Percentiles rank a stretch among this genome's conserved stretches.
phyloP scores from a whole-genome alignment of 2,329 filamentous ascomycete genomes.

The Scolecobasidium constrictum region DNA sequence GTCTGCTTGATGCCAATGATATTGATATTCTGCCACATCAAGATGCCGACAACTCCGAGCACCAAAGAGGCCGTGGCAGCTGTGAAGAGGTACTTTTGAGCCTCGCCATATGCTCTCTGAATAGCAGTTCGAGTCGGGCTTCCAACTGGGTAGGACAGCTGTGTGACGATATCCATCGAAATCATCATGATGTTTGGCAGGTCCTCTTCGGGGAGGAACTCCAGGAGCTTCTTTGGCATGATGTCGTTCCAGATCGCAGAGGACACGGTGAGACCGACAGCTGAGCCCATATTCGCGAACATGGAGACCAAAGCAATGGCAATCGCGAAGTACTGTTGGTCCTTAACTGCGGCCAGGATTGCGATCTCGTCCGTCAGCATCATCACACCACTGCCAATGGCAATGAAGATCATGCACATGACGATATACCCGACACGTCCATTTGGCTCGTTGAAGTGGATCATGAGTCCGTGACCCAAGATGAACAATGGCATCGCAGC shows the following conservation, averaged over 20 bases:
- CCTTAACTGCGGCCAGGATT: conserved; percentile 18
- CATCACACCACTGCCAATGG: conserved; percentile 1
- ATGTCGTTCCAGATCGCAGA: conserved; percentile 22
- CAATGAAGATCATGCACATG: conserved; percentile 21
- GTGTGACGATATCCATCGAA: conserved; percentile 7
- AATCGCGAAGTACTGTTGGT: conserved; percentile 22
- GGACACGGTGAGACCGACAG: conserved; percentile 19
- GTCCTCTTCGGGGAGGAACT: not conserved
- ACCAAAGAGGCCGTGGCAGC: conserved; percentile 6
- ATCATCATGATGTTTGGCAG: not conserved
- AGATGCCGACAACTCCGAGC: not conserved
- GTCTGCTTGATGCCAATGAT: conserved; percentile 9
- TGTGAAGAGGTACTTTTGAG: conserved; percentile 9
- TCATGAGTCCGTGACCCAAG: conserved; percentile 21
- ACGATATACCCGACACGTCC: conserved; percentile 21
- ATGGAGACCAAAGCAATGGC: conserved; percentile 19
- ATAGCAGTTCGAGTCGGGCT: conserved; percentile 1
- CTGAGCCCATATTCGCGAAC: conserved; percentile 18
- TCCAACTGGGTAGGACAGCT: conserved; percentile 8
- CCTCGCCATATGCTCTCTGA: conserved; percentile 6
- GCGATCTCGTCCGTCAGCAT: conserved; percentile 12
- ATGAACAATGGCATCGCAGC: conserved; percentile 18
- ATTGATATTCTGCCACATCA: conserved; percentile 7
- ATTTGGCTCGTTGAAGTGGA: conserved; percentile 19
- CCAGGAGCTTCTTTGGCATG: conserved; percentile 9